A percentile compares a stretch with the other conserved stretches of the same genome.
These are phyloP conservation scores for Chrysoporthe deuterocubensis DNA, from an alignment of 2,329 filamentous ascomycete species.

Conservation along the genomic window DNA sequence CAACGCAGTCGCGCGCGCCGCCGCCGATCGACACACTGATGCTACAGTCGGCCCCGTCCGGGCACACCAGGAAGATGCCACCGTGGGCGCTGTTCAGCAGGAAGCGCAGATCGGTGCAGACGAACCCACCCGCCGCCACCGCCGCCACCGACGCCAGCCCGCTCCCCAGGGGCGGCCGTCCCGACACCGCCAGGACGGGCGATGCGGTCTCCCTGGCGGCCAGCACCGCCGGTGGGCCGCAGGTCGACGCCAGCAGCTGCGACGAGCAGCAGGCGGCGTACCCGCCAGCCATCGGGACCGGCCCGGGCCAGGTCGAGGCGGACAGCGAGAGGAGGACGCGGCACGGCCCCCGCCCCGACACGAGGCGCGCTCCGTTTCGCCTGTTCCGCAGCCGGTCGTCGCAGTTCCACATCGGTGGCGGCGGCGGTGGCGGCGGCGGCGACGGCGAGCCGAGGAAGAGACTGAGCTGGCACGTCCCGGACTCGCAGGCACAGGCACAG, in stretches of 20 bases:
- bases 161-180: not conserved
- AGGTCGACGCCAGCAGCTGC: slow-evolving; percentile 4
- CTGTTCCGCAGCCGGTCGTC: slow-evolving; percentile 21
- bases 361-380: slow-evolving; percentile 7
- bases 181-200: not conserved
- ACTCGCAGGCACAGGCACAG: not conserved
- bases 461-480: slow-evolving; percentile 14
- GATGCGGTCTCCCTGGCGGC: not conserved
- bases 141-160: not conserved
- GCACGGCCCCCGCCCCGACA: not conserved
- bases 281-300: not conserved
- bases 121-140: slow-evolving; percentile 5
- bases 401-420: slow-evolving; percentile 8
- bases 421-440: not conserved
- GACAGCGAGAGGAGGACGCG: not conserved
- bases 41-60: not conserved
- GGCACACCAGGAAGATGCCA: slow-evolving; percentile 3
- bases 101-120: slow-evolving; percentile 13
- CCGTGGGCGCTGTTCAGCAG: slow-evolving; percentile 17
- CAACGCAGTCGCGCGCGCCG: not conserved
- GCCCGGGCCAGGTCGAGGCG: not conserved
- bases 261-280: slow-evolving; percentile 6
- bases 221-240: not conserved
- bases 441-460: not conserved
- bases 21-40: not conserved